Conservation (phyloP, 2,329 filamentous ascomycete species). For the Cercospora beticola region DNA sequence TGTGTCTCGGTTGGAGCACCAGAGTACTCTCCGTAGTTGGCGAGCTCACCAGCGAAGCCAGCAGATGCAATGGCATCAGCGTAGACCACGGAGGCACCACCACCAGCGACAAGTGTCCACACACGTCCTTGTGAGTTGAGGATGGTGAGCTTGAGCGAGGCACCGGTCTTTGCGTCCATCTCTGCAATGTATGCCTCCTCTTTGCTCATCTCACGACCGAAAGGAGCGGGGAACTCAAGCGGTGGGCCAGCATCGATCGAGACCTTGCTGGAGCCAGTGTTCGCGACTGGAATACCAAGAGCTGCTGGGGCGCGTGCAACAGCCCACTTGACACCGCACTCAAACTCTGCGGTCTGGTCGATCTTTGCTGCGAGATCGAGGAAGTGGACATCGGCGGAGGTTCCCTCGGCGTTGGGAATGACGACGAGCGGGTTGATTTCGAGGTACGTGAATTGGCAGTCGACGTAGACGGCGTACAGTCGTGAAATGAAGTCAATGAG, state of each 20-base stretch:
- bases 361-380: constrained; percentile 97
- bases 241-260: constrained; percentile 94
- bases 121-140: constrained; percentile 88
- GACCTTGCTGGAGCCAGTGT: constrained; percentile 67
- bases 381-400: constrained; percentile 94
- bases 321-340: constrained; percentile 99
- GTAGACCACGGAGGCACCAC: constrained; percentile 98
- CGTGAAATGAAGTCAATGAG: constrained; percentile 98
- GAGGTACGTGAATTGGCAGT: constrained; percentile 99
- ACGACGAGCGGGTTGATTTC: constrained; percentile 99
- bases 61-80: constrained; percentile 96
- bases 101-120: constrained; percentile 98
- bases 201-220: constrained; percentile 97
- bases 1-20: constrained; percentile 98
- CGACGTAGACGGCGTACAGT: constrained; percentile 97
- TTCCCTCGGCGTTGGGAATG: constrained; percentile 88
- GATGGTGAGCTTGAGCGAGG: constrained; percentile 96
- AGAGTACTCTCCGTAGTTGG: constrained; percentile 99
- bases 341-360: constrained; percentile 98
- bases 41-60: constrained; percentile 91
- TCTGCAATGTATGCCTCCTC: constrained; percentile 99
- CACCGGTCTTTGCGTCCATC: constrained; percentile 98
- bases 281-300: constrained; percentile 72
- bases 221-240: constrained; percentile 98
- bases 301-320: constrained; percentile 87